Conservation (phyloP, 345 rosid genomes). For the Passiflora organensis region DNA sequence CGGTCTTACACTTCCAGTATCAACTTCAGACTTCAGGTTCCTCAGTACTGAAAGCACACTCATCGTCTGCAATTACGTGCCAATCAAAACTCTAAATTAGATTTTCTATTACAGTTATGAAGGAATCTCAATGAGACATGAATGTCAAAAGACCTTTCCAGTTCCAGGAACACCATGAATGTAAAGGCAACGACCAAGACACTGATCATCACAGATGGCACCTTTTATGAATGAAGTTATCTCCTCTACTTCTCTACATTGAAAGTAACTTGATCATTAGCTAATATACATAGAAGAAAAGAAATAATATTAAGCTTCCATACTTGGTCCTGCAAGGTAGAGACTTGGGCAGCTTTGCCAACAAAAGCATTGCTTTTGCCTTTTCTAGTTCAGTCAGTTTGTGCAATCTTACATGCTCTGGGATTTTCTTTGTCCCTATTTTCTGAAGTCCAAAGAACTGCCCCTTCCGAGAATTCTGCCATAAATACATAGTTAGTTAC, state of each 20-base stretch:
- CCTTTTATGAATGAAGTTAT: constrained; percentile 70
- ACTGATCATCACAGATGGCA: constrained; percentile 80
- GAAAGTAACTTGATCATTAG: constrained; percentile 5
- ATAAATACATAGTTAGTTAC: constrained; percentile 14
- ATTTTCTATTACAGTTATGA: background rate
- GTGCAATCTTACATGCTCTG: constrained; percentile 83
- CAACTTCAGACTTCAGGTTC: constrained; percentile 79
- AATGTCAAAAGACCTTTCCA: constrained; percentile 52
- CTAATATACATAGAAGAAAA: background rate
- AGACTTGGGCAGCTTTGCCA: constrained; percentile 79
- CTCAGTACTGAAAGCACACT: constrained; percentile 81
- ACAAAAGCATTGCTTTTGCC: constrained; percentile 74
- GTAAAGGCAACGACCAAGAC: constrained; percentile 87
- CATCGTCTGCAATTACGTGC: constrained; percentile 54
- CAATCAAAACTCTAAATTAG: constrained; percentile 7
- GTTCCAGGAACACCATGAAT: constrained; percentile 99
- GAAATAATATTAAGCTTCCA: constrained; percentile 13
- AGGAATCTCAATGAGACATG: constrained; percentile 4
- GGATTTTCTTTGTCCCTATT: constrained; percentile 76
- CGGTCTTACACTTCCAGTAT: constrained; percentile 58
- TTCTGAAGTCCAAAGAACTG: constrained; percentile 77
- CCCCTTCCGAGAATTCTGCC: constrained; percentile 71
- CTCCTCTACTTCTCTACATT: constrained; percentile 80
- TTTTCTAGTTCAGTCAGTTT: constrained; percentile 81
- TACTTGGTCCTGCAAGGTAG: constrained; percentile 85